These are phyloP conservation scores for Phytophthora pinifolia DNA, from an alignment of 352 stramenopile species.

Conservation along the genomic window DNA sequence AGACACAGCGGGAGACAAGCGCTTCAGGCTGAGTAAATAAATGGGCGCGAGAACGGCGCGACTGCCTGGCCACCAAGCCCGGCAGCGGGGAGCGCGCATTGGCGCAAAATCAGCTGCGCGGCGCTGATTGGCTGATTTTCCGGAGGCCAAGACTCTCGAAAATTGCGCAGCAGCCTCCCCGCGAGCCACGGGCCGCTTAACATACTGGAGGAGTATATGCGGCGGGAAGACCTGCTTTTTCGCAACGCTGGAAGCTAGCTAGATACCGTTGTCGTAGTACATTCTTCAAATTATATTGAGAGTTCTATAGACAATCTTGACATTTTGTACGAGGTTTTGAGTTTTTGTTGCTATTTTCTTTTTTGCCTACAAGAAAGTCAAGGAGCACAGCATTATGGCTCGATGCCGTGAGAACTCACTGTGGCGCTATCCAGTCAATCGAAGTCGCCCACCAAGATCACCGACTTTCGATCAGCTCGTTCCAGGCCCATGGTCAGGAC, in stretches of 20 bases:
- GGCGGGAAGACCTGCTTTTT: neutral
- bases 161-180: slow-evolving; percentile 6
- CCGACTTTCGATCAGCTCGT: too few relatives aligned
- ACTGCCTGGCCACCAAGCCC: slow-evolving; percentile 22
- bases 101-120: slow-evolving; percentile 18
- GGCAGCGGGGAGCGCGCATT: slow-evolving; percentile 12
- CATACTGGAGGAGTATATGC: slow-evolving; percentile 17
- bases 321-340: slow-evolving; percentile 15
- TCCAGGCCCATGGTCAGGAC: too few relatives aligned
- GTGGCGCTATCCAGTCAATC: too few relatives aligned
- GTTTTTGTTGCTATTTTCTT: slow-evolving; percentile 18
- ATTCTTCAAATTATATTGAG: slow-evolving; percentile 12
- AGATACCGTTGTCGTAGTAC: slow-evolving; percentile 8
- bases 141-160: neutral
- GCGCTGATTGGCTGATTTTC: slow-evolving; percentile 26
- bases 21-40: slow-evolving; percentile 22
- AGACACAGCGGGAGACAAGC: slow-evolving; percentile 20
- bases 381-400: too few relatives aligned
- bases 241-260: too few relatives aligned
- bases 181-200: slow-evolving; percentile 9
- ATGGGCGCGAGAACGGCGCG: slow-evolving; percentile 25
- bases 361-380: slow-evolving; percentile 8
- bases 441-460: too few relatives aligned
- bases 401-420: too few relatives aligned
- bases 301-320: slow-evolving; percentile 20